These are phyloP conservation scores for Penicillium sp. DNA, from an alignment of 2,329 filamentous ascomycete species.

Conservation along the genomic window DNA sequence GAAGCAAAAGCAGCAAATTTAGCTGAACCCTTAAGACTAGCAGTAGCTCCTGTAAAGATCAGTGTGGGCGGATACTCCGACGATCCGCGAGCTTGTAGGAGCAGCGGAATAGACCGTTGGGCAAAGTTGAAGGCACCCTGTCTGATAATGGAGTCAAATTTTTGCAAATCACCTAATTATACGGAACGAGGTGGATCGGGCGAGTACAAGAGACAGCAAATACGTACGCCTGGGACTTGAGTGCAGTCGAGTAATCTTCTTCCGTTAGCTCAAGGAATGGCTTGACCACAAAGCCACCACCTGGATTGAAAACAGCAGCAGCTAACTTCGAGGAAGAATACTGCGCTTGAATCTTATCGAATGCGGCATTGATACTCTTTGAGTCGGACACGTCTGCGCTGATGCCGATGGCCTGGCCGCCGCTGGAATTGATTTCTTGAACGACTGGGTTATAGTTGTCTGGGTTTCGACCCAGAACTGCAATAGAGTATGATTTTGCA, in stretches of 20 bases:
- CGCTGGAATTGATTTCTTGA: slow-evolving; percentile 57
- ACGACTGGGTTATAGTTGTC: slow-evolving; percentile 56
- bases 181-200: no score
- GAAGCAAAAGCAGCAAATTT: slow-evolving; percentile 69
- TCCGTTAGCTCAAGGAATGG: slow-evolving; percentile 60
- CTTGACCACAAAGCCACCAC: slow-evolving; percentile 56
- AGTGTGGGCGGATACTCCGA: slow-evolving; percentile 67
- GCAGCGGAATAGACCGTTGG: slow-evolving; percentile 65
- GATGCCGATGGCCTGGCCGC: slow-evolving; percentile 60
- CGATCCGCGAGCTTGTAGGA: slow-evolving; percentile 58
- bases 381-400: slow-evolving; percentile 57
- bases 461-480: slow-evolving; percentile 58
- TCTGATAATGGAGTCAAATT: no score
- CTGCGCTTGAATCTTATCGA: slow-evolving; percentile 54
- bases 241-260: slow-evolving; percentile 54
- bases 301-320: slow-evolving; percentile 61
- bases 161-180: no score
- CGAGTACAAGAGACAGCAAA: background rate
- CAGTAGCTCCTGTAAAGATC: slow-evolving; percentile 84
- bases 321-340: slow-evolving; percentile 47
- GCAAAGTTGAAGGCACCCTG: slow-evolving; percentile 73
- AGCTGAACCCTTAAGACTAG: slow-evolving; percentile 69
- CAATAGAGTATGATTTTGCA: slow-evolving; percentile 56
- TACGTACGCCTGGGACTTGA: slow-evolving; percentile 50
- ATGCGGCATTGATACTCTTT: slow-evolving; percentile 52